Conservation (phyloP, 768 basidiomycete genomes). For the Daedalea quercina region DNA sequence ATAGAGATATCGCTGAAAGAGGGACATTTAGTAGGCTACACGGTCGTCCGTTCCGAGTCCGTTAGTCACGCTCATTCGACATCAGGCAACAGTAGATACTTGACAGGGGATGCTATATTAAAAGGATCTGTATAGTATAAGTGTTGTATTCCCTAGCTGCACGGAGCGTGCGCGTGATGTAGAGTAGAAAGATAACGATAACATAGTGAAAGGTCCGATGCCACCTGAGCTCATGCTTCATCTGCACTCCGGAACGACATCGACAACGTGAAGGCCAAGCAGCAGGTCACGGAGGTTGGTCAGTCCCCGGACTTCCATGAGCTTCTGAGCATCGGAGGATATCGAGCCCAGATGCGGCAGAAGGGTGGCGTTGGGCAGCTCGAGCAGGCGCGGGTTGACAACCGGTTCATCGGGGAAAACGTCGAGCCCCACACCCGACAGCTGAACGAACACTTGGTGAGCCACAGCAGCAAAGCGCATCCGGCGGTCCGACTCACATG, state of each 20-base stretch:
- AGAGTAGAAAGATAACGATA: too few relatives aligned
- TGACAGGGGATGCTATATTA: too few relatives aligned
- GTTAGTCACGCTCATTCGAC: too few relatives aligned
- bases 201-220: too few relatives aligned
- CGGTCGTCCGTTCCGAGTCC: too few relatives aligned
- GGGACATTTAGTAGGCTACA: too few relatives aligned
- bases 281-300: neutral
- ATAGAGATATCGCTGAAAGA: too few relatives aligned
- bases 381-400: slow-evolving; percentile 70
- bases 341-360: slow-evolving; percentile 92
- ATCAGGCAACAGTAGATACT: too few relatives aligned
- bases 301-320: slow-evolving; percentile 83
- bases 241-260: neutral
- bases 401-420: slow-evolving; percentile 82
- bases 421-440: slow-evolving; percentile 76
- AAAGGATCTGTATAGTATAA: too few relatives aligned
- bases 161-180: too few relatives aligned
- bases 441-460: slow-evolving; percentile 32
- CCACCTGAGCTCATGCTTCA: too few relatives aligned
- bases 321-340: slow-evolving; percentile 68
- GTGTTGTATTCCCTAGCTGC: too few relatives aligned
- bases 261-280: neutral
- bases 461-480: neutral
- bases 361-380: slow-evolving; percentile 74
- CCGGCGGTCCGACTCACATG: slow-evolving; percentile 49